These are phyloP conservation scores for Rossbeevera mucosa DNA, from an alignment of 768 basidiomycete genomes.

Conservation along the genomic window DNA sequence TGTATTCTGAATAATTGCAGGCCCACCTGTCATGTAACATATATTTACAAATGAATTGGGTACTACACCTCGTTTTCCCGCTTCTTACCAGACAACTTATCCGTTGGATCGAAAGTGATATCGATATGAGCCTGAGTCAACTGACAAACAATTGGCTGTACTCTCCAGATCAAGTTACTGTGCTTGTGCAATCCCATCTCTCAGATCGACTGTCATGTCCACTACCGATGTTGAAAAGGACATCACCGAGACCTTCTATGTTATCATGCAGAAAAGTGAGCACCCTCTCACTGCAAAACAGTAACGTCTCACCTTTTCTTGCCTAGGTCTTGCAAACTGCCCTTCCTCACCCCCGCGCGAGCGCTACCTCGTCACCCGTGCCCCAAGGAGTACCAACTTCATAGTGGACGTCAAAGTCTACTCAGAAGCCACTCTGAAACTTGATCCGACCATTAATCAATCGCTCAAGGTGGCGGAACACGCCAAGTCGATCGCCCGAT, in stretches of 20 bases:
- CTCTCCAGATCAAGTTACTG: background rate
- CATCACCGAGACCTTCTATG: background rate
- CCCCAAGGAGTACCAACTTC: conserved; percentile 34
- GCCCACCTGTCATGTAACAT: background rate
- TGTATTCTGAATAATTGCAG: background rate
- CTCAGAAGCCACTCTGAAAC: conserved; percentile 41
- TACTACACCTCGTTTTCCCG: background rate
- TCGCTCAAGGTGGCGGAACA: conserved; percentile 38
- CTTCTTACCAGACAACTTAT: no score
- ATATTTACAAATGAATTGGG: background rate
- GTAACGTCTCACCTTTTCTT: background rate
- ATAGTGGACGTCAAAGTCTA: conserved; percentile 41
- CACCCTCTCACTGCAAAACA: background rate
- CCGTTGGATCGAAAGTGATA: no score
- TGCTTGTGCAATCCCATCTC: background rate
- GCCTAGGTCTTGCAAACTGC: conserved; percentile 45
- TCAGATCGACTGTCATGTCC: background rate
- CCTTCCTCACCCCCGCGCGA: conserved; percentile 63
- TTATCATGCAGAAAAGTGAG: conserved; percentile 7
- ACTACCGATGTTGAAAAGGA: background rate
- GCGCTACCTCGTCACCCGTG: conserved; percentile 47
- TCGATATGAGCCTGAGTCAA: background rate
- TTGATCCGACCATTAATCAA: conserved; percentile 34
- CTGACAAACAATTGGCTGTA: background rate
- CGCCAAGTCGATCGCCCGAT: conserved; percentile 24